Evolutionary conservation across 2,329 filamentous ascomycete species (phyloP), one percentile per base, ranked within the genome.

Genomic region (Kalaharituber pfeilii): DNA sequence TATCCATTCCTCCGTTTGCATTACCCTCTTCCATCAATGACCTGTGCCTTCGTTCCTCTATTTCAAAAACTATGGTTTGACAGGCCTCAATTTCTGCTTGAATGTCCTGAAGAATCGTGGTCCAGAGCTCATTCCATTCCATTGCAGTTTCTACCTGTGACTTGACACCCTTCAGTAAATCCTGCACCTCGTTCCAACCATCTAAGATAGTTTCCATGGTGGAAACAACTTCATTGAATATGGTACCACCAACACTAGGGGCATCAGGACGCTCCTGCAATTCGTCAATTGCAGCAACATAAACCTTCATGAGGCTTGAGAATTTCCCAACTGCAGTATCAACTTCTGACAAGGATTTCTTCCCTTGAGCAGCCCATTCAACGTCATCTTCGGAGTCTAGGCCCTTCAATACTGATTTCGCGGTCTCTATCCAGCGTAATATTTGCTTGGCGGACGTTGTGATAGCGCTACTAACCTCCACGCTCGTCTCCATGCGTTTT

Each of bases 121-220:
- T 86, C 89, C 91, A 96, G 30, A 98, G 74, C 69, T 96, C 88
- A 67, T 95, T 88, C 89, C 89, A 98, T 66, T 98, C 91, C 87
- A 96, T 94, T 49, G 91, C 91, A 56, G 94, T 80, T 68, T 96
- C 91, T 18, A 98, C 89, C 65, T 96, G 89, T 49, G 78, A 78
- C 66, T 94, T 94, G 54, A 94, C 83, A 25, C 71, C 81, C 59
- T 82, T 83, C 51, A 98, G 71, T 1, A 83, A 82, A 42, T 72
- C 74, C 63, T 86, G 84, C 63, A 95, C 89, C 60, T 81, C 80
- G 45, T 79, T 75, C 91, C 91, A 98, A 64, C 88, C 85, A 30
- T 75, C 74, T 57, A 94, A 72, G 56, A 94, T 91, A 20, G 75
- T 74, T 64, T 96, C 89, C 84, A 96, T 94, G 69, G 94, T 86